Conservation (phyloP, 2,329 filamentous ascomycete species). For the Cladosporium velox region DNA sequence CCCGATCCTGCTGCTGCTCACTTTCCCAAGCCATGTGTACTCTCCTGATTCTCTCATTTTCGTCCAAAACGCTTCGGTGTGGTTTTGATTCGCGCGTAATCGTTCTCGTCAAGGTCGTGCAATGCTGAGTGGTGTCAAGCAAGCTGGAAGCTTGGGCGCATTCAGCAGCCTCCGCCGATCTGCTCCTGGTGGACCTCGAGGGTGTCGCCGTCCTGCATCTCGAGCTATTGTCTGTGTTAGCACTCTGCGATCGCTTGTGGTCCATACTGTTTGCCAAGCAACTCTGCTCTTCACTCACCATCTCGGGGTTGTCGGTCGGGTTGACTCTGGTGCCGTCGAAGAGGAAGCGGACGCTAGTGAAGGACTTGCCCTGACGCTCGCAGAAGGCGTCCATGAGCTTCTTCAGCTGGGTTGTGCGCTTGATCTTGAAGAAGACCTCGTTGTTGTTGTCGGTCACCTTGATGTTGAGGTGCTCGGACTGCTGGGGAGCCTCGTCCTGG, state of each 20-base stretch:
- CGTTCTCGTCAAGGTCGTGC: conserved; percentile 19
- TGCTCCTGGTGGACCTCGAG: conserved; percentile 98
- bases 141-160: not conserved
- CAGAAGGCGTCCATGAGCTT: conserved; percentile 99
- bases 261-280: not conserved
- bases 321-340: conserved; percentile 96
- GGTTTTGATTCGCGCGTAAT: conserved; percentile 3
- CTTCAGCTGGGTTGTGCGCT: conserved; percentile 90
- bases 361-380: conserved; percentile 88
- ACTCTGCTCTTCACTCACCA: conserved; percentile 62
- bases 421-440: conserved; percentile 99
- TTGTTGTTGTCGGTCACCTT: conserved; percentile 99
- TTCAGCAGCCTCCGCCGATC: conserved; percentile 66
- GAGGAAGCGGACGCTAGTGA: conserved; percentile 83
- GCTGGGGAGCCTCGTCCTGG: conserved; percentile 48
- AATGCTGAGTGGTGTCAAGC: not conserved
- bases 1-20: not conserved
- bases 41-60: not conserved
- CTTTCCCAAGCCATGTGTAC: not conserved
- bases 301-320: conserved; percentile 84
- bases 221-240: conserved; percentile 62
- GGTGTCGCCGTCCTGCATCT: conserved; percentile 94
- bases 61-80: conserved; percentile 3
- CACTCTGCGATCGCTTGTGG: not conserved
- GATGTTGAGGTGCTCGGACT: conserved; percentile 90